phyloP scores from a whole-genome alignment of 2,329 filamentous ascomycete species.

The Rutstroemia sp. region DNA sequence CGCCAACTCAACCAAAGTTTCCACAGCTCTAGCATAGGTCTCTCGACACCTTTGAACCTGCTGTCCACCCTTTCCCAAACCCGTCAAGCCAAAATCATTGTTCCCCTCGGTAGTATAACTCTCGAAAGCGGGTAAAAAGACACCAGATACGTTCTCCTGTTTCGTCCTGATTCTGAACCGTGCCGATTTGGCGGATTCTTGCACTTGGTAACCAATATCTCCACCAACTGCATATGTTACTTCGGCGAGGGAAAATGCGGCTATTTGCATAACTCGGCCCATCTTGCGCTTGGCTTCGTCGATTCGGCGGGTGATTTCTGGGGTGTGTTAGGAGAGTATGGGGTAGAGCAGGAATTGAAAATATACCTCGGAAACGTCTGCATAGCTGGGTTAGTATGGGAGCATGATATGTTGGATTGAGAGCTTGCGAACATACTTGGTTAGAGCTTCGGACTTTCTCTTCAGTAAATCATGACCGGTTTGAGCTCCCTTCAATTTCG shows the following conservation, averaged over 20 bases:
- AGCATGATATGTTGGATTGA: constrained; percentile 2
- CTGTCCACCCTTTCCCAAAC: constrained; percentile 92
- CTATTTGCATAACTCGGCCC: constrained; percentile 98
- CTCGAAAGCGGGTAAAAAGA: constrained; percentile 89
- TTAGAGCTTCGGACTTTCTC: constrained; percentile 95
- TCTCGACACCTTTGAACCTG: constrained; percentile 93
- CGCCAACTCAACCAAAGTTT: constrained; percentile 89
- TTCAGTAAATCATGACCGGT: constrained; percentile 92
- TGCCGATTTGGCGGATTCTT: constrained; percentile 89
- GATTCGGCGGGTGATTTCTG: constrained; percentile 93
- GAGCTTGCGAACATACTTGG: constrained; percentile 60
- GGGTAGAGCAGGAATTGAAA: neutral
- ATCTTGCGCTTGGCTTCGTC: constrained; percentile 99
- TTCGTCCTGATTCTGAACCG: constrained; percentile 90
- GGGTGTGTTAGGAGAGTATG: constrained; percentile 4
- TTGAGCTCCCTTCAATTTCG: constrained; percentile 90
- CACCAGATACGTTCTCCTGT: constrained; percentile 97
- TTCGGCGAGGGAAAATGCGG: constrained; percentile 93
- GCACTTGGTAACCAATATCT: constrained; percentile 93
- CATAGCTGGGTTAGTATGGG: constrained; percentile 21
- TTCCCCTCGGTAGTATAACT: constrained; percentile 81
- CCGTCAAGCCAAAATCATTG: constrained; percentile 94
- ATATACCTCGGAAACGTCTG: constrained; percentile 80
- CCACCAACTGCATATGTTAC: constrained; percentile 96
- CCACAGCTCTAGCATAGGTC: constrained; percentile 91